Evolutionary conservation across 352 stramenopile species (phyloP), one percentile per base, ranked within the genome.

Genomic region (Peronospora belbahrii): DNA sequence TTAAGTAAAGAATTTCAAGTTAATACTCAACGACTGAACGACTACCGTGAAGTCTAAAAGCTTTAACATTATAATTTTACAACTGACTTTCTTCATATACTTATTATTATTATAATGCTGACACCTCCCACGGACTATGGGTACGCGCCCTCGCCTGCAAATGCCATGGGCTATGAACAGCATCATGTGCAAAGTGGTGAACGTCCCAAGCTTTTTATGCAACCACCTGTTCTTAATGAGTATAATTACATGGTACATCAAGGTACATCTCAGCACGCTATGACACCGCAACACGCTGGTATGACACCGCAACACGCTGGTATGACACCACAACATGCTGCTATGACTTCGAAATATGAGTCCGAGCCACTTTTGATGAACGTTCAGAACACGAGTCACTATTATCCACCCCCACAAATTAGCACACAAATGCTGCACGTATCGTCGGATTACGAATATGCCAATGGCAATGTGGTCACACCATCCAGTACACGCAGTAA

Each of bases 281-380:
- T 66, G 48, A 73, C 64, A 4, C 62, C 65, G 25, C 67, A 79
- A 34, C 70, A 83, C 54, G 59, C 56, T 25, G 44, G 45, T 15
- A 67, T 73, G 50, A 66, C 56, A 0, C 58, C 63, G 14, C 67
- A 82, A 44, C 58, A 69, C 40, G 57, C 56, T 25, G 44, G 45
- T 15, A 67, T 73, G 50, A 66, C 56, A 0, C 58, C 63, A 13
- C 67, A 82, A 44, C 58, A 69, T 37, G 57, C n/a, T n/a, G n/a
- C 48, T 19, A 56, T 59, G 43, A 30, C 32, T 2, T 25, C 43
- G 9, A 67, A 81, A 22, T 81, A 71, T 36, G 71, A 81, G 14
- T 58, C 75, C 23, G 74, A 86, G 49, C 74, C 74, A 14, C 50
- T 86, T 23, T 61, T 83, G 45, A 80, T 85, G 62, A 80, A 65